Base-by-base conservation (phyloP, 2,329 filamentous ascomycete species). In the Trichothecium sympodiale region DNA sequence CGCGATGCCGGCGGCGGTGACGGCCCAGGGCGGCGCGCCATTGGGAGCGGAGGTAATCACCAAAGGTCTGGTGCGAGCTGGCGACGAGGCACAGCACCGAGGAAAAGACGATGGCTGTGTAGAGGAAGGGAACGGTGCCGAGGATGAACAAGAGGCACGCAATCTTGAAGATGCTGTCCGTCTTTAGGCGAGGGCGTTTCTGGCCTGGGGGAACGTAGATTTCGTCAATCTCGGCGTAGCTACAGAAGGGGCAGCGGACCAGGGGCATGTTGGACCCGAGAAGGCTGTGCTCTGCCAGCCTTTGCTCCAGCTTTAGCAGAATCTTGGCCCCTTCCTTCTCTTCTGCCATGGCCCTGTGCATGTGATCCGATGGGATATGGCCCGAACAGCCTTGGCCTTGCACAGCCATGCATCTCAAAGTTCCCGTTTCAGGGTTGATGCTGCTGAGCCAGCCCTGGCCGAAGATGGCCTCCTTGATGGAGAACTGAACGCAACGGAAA, bases 391-490 rank as follows among this genome's bases (percentile, higher is more conserved):
- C 76, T 31, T 69, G 61, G 1, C 72, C 65, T 34, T 80, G 71
- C 0, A 85, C 78, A 2, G 88, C 85, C n/a, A 94, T 71, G 53
- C 91, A 96, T 41, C 74, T 76, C 36, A 96, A 66, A 0, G 85
- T 87, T 27, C 83, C 83, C 27, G 69, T 74, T 39, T 77, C 69
- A 18, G 74, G 59, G 51, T 91, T 73, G 46, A 95, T 80, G 48
- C 76, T 91, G 40, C 82, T 78, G 34, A 77, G 74, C 85, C 89
- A 95, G 35, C 85, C 85, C 55, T 96, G 91, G 0, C 91, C 91
- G 53, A 94, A 96, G 0, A 96, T 64, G 2, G 88, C 87, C 54
- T 96, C 89, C 34, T 80, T 82, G 40, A 89, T 71, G 9, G 87
- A 80, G 44, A 82, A 77, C 43, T 80, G 80, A 34, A 96, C 79